Conservation (phyloP, 768 basidiomycete genomes). For the Collybia sordida region DNA sequence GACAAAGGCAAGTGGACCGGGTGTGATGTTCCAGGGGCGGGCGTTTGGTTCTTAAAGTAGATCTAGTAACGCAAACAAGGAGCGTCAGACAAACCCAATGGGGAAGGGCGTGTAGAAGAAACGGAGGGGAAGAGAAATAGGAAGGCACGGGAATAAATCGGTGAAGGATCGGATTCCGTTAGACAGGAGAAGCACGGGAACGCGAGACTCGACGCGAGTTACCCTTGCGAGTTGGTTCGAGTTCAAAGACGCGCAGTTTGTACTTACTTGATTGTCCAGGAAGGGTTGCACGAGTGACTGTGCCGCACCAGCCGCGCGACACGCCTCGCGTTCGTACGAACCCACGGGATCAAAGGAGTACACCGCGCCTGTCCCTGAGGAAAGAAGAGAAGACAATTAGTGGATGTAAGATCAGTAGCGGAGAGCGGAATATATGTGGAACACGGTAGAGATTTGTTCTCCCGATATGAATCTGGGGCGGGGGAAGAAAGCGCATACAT, state of each 20-base stretch:
- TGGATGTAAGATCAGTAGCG: slow-evolving; percentile 6
- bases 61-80: slow-evolving; percentile 55
- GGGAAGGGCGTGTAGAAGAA: slow-evolving; percentile 11
- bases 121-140: slow-evolving; percentile 19
- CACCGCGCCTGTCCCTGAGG: slow-evolving; percentile 86
- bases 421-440: slow-evolving; percentile 5
- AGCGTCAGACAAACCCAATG: slow-evolving; percentile 20
- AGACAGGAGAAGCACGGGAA: slow-evolving; percentile 14
- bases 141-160: slow-evolving; percentile 41
- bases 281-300: slow-evolving; percentile 94
- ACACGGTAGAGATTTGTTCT: slow-evolving; percentile 14
- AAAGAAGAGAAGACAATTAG: slow-evolving; percentile 7
- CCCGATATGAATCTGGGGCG: slow-evolving; percentile 14
- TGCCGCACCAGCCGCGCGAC: slow-evolving; percentile 96
- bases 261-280: slow-evolving; percentile 93
- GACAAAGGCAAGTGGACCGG: slow-evolving; percentile 80
- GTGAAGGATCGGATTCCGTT: slow-evolving; percentile 40
- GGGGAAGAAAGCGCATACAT: slow-evolving; percentile 28
- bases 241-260: slow-evolving; percentile 14
- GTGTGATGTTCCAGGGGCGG: slow-evolving; percentile 69
- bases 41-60: slow-evolving; percentile 94
- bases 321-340: slow-evolving; percentile 95
- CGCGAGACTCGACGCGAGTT: slow-evolving; percentile 4
- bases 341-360: slow-evolving; percentile 99
- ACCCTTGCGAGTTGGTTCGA: slow-evolving; percentile 18